A percentile compares a stretch with the other conserved stretches of the same genome.
phyloP scores from a whole-genome alignment of 345 rosid species.

The Laguncularia racemosa region DNA sequence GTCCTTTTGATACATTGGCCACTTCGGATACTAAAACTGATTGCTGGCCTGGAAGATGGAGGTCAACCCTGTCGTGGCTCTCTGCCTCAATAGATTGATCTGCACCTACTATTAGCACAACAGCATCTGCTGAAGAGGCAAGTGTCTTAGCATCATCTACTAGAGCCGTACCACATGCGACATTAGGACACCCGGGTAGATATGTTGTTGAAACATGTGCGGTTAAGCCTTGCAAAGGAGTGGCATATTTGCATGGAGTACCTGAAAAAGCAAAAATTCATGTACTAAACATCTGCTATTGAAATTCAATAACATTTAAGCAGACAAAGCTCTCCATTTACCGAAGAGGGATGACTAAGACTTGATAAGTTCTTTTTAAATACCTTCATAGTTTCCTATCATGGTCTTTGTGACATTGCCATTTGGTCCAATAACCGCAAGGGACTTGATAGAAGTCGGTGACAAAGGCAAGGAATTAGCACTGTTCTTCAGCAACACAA shows the following conservation, averaged over 20 bases:
- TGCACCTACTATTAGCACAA: conserved; percentile 70
- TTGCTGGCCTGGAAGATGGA: conserved; percentile 80
- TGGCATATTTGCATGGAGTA: conserved; percentile 74
- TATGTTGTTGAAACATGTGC: conserved; percentile 48
- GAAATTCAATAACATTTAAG: neutral
- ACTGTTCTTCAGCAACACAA: conserved; percentile 72
- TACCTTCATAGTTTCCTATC: conserved; percentile 97
- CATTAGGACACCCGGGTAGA: conserved; percentile 61
- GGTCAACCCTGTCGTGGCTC: conserved; percentile 49
- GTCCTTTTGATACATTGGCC: conserved; percentile 68
- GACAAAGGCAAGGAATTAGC: conserved; percentile 60
- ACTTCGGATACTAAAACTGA: conserved; percentile 49
- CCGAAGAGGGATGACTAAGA: too few species aligned
- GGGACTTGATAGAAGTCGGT: conserved; percentile 36
- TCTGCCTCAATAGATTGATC: conserved; percentile 77
- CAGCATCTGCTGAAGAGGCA: conserved; percentile 63
- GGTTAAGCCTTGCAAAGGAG: conserved; percentile 74
- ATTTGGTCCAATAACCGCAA: conserved; percentile 92
- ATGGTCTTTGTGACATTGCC: conserved; percentile 88
- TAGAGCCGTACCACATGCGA: conserved; percentile 57
- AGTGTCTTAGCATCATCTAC: conserved; percentile 45
- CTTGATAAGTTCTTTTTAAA: neutral
- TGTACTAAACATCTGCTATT: neutral
- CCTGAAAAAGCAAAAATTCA: conserved; percentile 27
- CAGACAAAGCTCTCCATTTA: too few species aligned